Base-by-base conservation (phyloP, 305 asterid genomes). In the Fraxinus xanthoxyloides region DNA sequence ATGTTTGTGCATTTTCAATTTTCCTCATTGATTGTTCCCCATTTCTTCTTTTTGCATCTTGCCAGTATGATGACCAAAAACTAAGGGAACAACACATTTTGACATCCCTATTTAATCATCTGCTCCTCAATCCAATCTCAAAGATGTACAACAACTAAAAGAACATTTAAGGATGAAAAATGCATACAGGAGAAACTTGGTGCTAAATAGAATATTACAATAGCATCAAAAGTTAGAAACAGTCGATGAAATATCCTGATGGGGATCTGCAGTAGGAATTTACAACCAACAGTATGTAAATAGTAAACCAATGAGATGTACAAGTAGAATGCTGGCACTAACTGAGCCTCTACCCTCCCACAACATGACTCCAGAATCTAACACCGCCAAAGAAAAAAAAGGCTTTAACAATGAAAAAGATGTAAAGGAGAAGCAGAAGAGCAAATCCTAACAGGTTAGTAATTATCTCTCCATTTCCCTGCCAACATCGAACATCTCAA, bases 221-320 rank as follows among this genome's bases (percentile, higher is more conserved):
- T 54, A 82, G 54, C 59, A 79, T 65, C 61, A 76, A 36, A 86
- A 76, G 81, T 72, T 72, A 80, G 13, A 77, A 82, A 79, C 67
- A 28, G 34, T 77, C 30, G 40, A 54, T 72, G 17, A 82, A 35
- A 80, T n/a, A 40, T 79, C 59, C 35, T 75, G 82, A 85, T 59
- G 78, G 77, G 80, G 82, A 79, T 82, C 82, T 82, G 83, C 83
- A 69, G 85, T 51, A 76, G 79, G 77, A 81, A 84, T 85, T 80
- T 83, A 86, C 90, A 89, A 84, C 85, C 88, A 85, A 84, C 82
- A 74, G 83, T 87, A 70, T 78, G 79, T 82, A 51, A 82, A 77
- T 81, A 84, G 76, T 77, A 77, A 70, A 80, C 82, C 85, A 31
- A 76, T 76, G 84, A 75, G 81, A 85, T 74, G 86, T 81, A 80